Evolutionary conservation across 2,329 filamentous ascomycete genomes (phyloP).

Genomic region (Alternaria tenuissima): DNA sequence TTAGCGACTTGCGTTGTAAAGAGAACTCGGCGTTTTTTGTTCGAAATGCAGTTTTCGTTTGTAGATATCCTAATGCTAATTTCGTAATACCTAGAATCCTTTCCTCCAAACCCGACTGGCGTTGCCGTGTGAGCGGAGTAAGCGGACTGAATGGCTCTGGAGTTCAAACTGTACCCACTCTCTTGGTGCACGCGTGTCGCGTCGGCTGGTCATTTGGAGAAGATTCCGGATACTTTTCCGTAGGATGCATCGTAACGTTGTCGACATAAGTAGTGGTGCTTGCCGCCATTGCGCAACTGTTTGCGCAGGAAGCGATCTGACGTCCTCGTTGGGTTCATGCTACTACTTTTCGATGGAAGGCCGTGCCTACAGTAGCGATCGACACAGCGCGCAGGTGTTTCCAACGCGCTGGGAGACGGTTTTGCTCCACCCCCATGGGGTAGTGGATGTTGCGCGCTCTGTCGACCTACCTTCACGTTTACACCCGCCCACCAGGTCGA

Average conservation of each 20-base stretch:
- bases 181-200: neutral
- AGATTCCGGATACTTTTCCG: constrained; percentile 11
- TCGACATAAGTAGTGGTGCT: neutral
- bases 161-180: neutral
- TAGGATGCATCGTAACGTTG: neutral
- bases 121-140: neutral
- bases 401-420: constrained; percentile 19
- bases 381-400: neutral
- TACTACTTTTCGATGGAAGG: neutral
- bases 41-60: neutral
- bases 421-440: constrained; percentile 26
- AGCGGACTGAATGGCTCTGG: neutral
- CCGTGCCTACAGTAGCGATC: neutral
- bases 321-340: neutral
- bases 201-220: neutral
- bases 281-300: neutral
- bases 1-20: neutral
- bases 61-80: neutral
- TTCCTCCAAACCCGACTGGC: too few species aligned
- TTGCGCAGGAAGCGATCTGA: neutral
- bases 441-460: constrained; percentile 1
- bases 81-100: neutral
- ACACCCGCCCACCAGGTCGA: neutral
- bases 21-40: neutral
- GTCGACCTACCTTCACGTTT: neutral